These are phyloP conservation scores for Cymbidium sinense DNA, from an alignment of 106 monocot genomes.

Conservation along the genomic window DNA sequence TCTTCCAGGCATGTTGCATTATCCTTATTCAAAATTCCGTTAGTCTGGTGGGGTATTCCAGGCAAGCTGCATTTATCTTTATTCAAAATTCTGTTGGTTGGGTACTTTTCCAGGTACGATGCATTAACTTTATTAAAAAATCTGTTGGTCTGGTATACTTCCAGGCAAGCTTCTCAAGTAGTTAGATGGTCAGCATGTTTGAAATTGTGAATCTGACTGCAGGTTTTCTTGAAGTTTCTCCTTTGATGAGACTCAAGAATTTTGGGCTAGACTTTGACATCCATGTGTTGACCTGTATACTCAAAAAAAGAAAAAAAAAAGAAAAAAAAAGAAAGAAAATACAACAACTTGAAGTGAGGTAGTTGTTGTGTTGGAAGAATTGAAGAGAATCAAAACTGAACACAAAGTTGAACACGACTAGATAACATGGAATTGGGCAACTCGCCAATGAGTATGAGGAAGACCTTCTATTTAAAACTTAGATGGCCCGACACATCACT, in stretches of 20 bases:
- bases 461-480: no score
- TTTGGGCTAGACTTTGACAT: neutral
- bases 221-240: constrained; percentile 3
- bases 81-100: neutral
- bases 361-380: no score
- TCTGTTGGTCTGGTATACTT: neutral
- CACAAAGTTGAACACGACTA: no score
- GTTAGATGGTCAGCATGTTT: neutral
- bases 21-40: neutral
- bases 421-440: no score
- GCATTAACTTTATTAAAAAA: neutral
- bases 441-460: no score
- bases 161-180: neutral
- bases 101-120: neutral
- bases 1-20: neutral
- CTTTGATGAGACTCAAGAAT: neutral
- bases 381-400: no score
- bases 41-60: neutral
- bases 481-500: no score
- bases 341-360: no score
- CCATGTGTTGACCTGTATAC: neutral
- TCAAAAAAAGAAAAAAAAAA: no score
- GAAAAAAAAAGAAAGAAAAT: no score
- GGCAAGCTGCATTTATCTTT: neutral
- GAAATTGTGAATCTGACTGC: neutral